A percentile compares a stretch with the other conserved stretches of the same genome.
These are phyloP conservation scores for Hordeum marinum DNA, from an alignment of 176 grass and related monocot genomes.

Conservation along the genomic window DNA sequence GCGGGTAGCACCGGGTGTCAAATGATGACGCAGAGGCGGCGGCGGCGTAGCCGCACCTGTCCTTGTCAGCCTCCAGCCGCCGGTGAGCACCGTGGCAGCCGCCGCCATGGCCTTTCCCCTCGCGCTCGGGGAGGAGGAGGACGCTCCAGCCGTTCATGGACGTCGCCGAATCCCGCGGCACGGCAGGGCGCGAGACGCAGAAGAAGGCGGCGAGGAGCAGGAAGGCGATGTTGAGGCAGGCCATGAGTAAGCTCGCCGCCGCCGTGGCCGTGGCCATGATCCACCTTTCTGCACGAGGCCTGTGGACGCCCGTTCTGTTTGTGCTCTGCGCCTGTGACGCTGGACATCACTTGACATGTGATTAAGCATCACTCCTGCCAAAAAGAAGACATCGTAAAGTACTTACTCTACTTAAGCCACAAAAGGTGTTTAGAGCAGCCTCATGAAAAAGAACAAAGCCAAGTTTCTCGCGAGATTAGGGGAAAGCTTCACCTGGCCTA, in stretches of 20 bases:
- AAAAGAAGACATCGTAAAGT: background rate
- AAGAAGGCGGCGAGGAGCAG: slow-evolving; percentile 19
- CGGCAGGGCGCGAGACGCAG: background rate
- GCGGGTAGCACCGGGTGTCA: background rate
- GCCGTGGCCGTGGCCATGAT: background rate
- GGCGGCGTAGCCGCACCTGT: background rate
- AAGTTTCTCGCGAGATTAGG: no score
- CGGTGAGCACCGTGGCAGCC: slow-evolving; percentile 6
- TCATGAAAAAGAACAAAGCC: background rate
- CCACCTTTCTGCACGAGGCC: background rate
- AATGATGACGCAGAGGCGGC: background rate
- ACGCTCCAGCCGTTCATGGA: no score
- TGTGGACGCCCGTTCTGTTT: background rate
- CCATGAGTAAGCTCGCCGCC: background rate
- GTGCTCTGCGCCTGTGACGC: background rate
- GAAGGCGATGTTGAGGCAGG: slow-evolving; percentile 14
- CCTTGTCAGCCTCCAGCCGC: background rate
- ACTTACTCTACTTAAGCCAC: background rate
- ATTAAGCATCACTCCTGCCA: background rate
- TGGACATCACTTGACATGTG: background rate
- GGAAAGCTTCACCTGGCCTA: no score
- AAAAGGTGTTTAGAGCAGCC: background rate
- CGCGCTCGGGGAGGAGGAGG: no score
- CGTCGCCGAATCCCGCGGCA: no score
- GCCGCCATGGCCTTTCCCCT: background rate